Evolutionary conservation across 768 basidiomycete species (phyloP), one percentile per base, ranked within the genome.

Genomic region (Infundibulicybe gibba): DNA sequence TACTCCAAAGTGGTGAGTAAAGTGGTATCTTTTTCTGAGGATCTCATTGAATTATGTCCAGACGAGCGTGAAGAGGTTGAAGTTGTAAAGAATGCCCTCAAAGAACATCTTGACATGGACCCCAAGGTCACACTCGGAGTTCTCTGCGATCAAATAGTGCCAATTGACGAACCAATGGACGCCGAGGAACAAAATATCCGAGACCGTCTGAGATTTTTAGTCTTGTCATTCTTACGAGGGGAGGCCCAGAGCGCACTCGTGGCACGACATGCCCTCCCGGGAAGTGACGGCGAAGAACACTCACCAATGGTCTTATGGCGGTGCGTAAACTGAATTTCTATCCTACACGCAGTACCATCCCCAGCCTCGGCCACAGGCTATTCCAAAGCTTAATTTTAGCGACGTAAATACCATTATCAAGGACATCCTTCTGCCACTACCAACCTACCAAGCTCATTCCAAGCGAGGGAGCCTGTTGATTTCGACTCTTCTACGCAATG

Each of bases 1-100:
- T 88, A 13, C 70, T 88, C 8, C 87, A 87, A 60, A 84, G 82
- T 53, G 85, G 85, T 87, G 58, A 61, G 83, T 70, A 14, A n/a
- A 47, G 9, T 32, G 40, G 6, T 13, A 15, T 30, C 10, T 32
- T 31, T n/a, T 25, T 43, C 30, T 13, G 25, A 12, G 16, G 20
- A 35, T 21, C 31, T 44, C 25, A 25, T 6, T 40, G 8, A 30
- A 40, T 40, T 49, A 16, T 47, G 35, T 45, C 41, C 44, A 83
- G 87, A 86, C 51, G 86, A 88, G 61, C 76, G 70, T 1, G 75
- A 78, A 41, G 86, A 88, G 60, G 79, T 86, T 10, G 61, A 54
- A 0, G 70, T 83, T 31, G 84, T 88, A 17, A 79, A 81, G 54
- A 63, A 69, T 45, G 79, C 83, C 14, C 69, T 87, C 13, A 61